Percentiles rank a stretch among this genome's conserved stretches.
phyloP scores from a whole-genome alignment of 108 stramenopile genomes.

The Pelagomonas calceolata region DNA sequence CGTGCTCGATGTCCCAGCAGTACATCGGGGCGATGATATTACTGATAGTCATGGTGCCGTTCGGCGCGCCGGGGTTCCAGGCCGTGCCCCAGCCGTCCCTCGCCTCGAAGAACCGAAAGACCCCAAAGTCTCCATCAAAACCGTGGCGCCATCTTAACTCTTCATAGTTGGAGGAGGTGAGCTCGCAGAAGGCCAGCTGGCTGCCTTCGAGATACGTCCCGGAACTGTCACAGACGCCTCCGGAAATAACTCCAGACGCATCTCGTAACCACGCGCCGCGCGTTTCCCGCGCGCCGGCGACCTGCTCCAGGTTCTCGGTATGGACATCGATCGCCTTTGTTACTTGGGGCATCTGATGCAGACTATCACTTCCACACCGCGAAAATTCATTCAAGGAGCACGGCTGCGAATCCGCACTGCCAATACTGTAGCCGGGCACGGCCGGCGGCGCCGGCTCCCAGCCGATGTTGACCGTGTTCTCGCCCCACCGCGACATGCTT shows the following conservation, averaged over 20 bases:
- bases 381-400: neutral
- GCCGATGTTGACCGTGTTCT: slow-evolving; percentile 5
- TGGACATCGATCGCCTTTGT: neutral
- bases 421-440: neutral
- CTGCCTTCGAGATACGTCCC: no score
- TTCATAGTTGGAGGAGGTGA: no score
- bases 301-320: neutral
- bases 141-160: neutral
- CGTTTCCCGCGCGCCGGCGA: neutral
- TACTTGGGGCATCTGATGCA: neutral
- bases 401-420: neutral
- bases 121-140: neutral
- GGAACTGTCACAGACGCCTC: no score
- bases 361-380: neutral
- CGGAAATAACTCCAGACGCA: no score
- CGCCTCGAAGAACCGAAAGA: neutral
- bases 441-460: slow-evolving; percentile 6
- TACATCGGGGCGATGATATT: neutral
- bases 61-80: neutral
- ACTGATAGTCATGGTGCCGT: neutral
- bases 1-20: neutral
- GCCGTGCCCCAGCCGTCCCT: neutral
- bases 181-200: no score
- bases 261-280: no score
- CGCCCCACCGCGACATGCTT: neutral